Evolutionary conservation across 2,329 filamentous ascomycete species (phyloP).

Genomic region (Orbilia blumenaviensis): DNA sequence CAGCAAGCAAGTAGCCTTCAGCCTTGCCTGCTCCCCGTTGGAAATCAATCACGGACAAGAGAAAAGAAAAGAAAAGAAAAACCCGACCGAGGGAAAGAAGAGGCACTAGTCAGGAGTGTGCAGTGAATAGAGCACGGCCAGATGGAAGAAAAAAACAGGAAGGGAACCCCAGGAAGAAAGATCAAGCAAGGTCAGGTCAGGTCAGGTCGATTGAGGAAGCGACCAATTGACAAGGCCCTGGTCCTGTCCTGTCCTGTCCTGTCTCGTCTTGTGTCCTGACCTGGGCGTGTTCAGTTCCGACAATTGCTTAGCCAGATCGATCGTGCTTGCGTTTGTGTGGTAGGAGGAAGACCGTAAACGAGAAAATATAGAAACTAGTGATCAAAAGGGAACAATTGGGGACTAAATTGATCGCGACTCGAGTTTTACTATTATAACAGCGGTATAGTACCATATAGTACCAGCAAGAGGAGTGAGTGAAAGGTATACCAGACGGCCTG

Average conservation of each 20-base stretch:
- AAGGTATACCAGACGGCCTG: background rate
- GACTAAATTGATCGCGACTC: no score
- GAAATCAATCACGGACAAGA: no score
- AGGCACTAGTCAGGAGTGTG: constrained; percentile 31
- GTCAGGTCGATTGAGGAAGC: background rate
- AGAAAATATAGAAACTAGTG: background rate
- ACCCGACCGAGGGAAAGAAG: constrained; percentile 22
- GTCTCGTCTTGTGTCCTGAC: no score
- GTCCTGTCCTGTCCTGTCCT: no score
- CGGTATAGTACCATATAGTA: no score
- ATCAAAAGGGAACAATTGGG: background rate
- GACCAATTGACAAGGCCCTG: constrained; percentile 32
- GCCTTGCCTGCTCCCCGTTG: background rate
- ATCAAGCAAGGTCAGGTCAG: no score
- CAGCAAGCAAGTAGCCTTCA: background rate
- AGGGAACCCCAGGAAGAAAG: constrained; percentile 2
- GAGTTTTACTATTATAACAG: no score
- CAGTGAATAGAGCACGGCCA: constrained; percentile 16
- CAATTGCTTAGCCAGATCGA: constrained; percentile 9
- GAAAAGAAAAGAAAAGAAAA: constrained; percentile 11
- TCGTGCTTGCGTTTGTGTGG: no score
- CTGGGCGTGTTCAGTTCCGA: constrained; percentile 14
- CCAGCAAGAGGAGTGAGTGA: no score
- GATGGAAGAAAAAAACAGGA: constrained; percentile 12
- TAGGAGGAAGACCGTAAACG: background rate